These are phyloP conservation scores for Macadamia integrifolia DNA, from an alignment of 164 flowering plant genomes.

Conservation along the genomic window DNA sequence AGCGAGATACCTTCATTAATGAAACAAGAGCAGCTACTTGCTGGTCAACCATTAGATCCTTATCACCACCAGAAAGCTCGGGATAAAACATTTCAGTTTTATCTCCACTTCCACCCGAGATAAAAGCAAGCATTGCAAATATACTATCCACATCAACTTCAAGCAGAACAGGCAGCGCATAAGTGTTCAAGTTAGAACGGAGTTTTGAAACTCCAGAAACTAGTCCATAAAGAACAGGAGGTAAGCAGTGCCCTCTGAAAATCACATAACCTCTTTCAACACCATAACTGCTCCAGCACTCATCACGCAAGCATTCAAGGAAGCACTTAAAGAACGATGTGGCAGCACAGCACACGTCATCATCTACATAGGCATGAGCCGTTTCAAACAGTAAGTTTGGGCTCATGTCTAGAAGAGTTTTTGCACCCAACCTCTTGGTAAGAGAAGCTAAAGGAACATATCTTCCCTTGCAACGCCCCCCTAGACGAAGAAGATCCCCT, in stretches of 20 bases:
- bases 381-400: slow-evolving; percentile 62
- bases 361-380: slow-evolving; percentile 67
- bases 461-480: slow-evolving; percentile 94
- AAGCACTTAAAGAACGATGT: slow-evolving; percentile 90
- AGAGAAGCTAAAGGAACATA: slow-evolving; percentile 89
- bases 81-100: slow-evolving; percentile 27
- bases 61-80: slow-evolving; percentile 27
- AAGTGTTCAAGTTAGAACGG: slow-evolving; percentile 87
- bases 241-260: slow-evolving; percentile 69
- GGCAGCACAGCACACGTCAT: slow-evolving; percentile 91
- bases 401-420: slow-evolving; percentile 55
- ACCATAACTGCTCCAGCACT: slow-evolving; percentile 91
- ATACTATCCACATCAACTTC: slow-evolving; percentile 84
- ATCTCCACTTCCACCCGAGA: slow-evolving; percentile 43
- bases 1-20: slow-evolving; percentile 83
- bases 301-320: slow-evolving; percentile 84
- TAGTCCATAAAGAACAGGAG: slow-evolving; percentile 74
- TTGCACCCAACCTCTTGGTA: slow-evolving; percentile 89
- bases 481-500: slow-evolving; percentile 65
- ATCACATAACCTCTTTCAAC: slow-evolving; percentile 61
- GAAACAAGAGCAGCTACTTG: slow-evolving; percentile 81
- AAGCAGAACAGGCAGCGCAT: slow-evolving; percentile 72
- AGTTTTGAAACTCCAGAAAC: slow-evolving; percentile 81
- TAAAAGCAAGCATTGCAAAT: slow-evolving; percentile 76
- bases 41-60: slow-evolving; percentile 51